Base-by-base conservation (phyloP, 1,284 basidiomycete genomes). In the Sphagnurus paluster region DNA sequence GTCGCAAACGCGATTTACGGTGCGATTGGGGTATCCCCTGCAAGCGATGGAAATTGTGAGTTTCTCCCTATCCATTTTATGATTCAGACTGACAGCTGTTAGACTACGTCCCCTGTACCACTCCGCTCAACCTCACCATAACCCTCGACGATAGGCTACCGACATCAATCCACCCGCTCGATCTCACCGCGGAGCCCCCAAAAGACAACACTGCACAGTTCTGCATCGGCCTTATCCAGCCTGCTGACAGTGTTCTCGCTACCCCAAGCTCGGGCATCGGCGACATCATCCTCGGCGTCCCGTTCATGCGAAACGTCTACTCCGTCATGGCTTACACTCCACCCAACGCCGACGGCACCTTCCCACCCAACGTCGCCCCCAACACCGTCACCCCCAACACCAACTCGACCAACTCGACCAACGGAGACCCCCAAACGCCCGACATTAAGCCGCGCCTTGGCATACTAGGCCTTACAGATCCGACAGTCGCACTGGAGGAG, bases 1-100 rank as follows among this genome's bases (percentile, higher is more conserved):
- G 71, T 89, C n/a, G 81, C 87, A 11, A 83, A 89, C 55, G 84
- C 71, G 4, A 84, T 90, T n/a, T 90, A 88, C 51, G 86, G 86
- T n/a, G 82, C 85, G 3, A 63, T 86, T 40, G 83, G 80, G 2
- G 67, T 88, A 14, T 57, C 63, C 5, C 84, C 85, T 1, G 76
- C 69, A 0, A 54, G 61, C 1, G 83, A 88, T 54, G 83, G 84
- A 11, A 71, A 77, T 34, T 89, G 87, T 87, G 53, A 45, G 82
- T 67, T 24, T 25, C 38, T 46, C 29, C 29, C 33, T 35, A 38
- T 26, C 39, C 21, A 39, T 33, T 14, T 6, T 20, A 13, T 37
- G 35, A 13, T 29, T 26, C 14, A 16, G 34, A 8, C 39, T 19
- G 2, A 9, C 25, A 30, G 5, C 8, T 17, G 8, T 17, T 33